Base-by-base conservation (phyloP, 2,329 filamentous ascomycete species). In the Monosporascus sp. region DNA sequence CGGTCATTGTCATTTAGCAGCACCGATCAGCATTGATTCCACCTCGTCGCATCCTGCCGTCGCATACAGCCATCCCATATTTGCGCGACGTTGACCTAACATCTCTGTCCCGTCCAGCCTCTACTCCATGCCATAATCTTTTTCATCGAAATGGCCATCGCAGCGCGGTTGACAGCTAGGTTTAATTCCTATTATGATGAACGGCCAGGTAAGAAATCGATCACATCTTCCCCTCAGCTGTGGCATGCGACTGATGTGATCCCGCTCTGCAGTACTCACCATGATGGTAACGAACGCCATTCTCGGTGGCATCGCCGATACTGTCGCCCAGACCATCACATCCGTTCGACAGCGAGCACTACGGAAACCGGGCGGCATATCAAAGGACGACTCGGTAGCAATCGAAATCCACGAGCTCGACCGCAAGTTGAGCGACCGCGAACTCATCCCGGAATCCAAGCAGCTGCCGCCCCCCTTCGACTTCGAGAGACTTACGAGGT, bases 261-360 rank as follows among this genome's bases (percentile, higher is more conserved):
- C 17, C 15, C 37, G 3, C 27, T 41, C 38, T 50, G 54, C 68
- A 89, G 89, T 99, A 43, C 83, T 99, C 65, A 99, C 94, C 57
- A 99, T 96, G 73, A 99, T 99, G 93, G 90, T 97, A 68, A 96
- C 93, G 70, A 99, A 99, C 76, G 89, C 94, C 61, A 87, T 97
- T 53, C 85, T 99, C 54, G 91, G 90, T 74, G 94, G 94, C 63
- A 87, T 99, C 62, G 94, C 94, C 72, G 94, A 99, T 72, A 97
- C 94, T 36, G 90, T 96, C 48, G 94, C 94, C 54, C 94, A 99
- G 72, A 86, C 89, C 54, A 88, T 99, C 68, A 96, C 94, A 3
- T 85, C 91, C 20, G 82, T 96, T 55, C 86, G 89, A 54, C 74
- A 87, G 67, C 82, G 83, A 57, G 80, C 85, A 7, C 65, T 84